Base-by-base conservation (phyloP, 306 rosid genomes). In the Carpinus viminea region DNA sequence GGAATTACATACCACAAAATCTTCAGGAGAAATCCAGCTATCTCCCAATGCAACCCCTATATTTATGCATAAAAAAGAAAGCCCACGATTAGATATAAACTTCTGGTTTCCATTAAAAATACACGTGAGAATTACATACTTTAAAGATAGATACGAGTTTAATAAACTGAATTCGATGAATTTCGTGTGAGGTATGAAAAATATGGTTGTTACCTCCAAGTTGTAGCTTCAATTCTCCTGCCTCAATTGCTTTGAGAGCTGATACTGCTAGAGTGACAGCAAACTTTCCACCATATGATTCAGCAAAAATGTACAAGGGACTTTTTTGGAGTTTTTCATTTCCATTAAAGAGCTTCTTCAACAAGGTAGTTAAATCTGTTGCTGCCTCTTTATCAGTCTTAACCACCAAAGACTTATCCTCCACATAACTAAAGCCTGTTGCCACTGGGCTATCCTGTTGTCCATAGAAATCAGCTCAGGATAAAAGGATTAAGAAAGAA, bases 11-110 rank as follows among this genome's bases (percentile, higher is more conserved):
- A 59, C 65, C 65, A 11, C 65, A 59, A 59, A 59, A 11, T 59
- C 65, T 59, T 59, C 65, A 20, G 65, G 65, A 59, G 65, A 59
- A 59, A 59, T 59, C 65, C 65, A 59, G 36, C 65, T 24, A 59
- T 59, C 36, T 59, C 65, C 65, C 65, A 59, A 59, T 12, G 65
- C 7, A 24, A 59, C 34, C 36, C 65, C 65, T 59, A 24, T 24
- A 59, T 24, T 20, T 21, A 12, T 20, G 7, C 28, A 59, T 7
- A 2, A 59, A n/a, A n/a, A 21, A 57, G 13, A 21, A 57, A 6
- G 45, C 45, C 8, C 13, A 21, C 7, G 26, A 59, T 52, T 16
- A 52, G 26, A 16, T 8, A 20, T 3, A 41, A n/a, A 59, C 11
- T 52, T 52, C 57, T 16, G 1, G 8, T 38, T 38, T 38, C 6